phyloP scores from a whole-genome alignment of 2,329 filamentous ascomycete species.

The Trematosphaeria pertusa region DNA sequence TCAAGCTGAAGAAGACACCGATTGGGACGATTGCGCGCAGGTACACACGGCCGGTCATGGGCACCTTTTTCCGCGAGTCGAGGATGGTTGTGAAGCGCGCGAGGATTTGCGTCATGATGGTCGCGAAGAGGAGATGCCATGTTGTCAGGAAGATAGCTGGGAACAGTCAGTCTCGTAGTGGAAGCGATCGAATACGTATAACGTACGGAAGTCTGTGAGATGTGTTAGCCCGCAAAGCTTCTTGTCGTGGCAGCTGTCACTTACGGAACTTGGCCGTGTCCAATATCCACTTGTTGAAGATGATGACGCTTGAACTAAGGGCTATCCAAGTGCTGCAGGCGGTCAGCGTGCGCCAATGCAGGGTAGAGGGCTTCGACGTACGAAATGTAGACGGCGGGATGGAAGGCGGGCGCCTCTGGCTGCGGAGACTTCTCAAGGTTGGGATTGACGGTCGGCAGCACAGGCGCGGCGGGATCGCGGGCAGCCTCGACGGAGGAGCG shows the following conservation, averaged over 20 bases:
- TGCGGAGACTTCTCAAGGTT: constrained; percentile 72
- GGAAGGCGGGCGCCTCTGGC: constrained; percentile 67
- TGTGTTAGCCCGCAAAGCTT: constrained; percentile 34
- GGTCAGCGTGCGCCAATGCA: constrained; percentile 25
- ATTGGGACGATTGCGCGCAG: constrained; percentile 93
- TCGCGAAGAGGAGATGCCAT: constrained; percentile 94
- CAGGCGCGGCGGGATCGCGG: constrained; percentile 65
- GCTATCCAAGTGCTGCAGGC: constrained; percentile 81
- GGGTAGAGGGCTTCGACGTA: constrained; percentile 56
- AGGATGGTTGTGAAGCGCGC: constrained; percentile 88
- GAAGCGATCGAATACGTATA: constrained; percentile 1
- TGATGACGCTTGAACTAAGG: constrained; percentile 90
- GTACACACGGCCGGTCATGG: constrained; percentile 96
- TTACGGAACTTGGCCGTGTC: constrained; percentile 83
- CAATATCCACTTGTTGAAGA: constrained; percentile 99
- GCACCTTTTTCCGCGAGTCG: constrained; percentile 93
- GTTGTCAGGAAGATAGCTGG: constrained; percentile 74
- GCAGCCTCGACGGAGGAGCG: constrained; percentile 80
- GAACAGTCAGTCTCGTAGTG: constrained; percentile 56
- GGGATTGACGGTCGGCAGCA: constrained; percentile 83
- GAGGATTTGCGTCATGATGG: constrained; percentile 91
- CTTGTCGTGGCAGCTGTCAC: constrained; percentile 38
- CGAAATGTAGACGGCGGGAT: constrained; percentile 85
- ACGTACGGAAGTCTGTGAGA: constrained; percentile 56
- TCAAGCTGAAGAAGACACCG: constrained; percentile 93